A percentile compares a stretch with the other conserved stretches of the same genome.
Evolutionary conservation across 306 rosid genomes (phyloP).

Genomic region (Prosopis cineraria): DNA sequence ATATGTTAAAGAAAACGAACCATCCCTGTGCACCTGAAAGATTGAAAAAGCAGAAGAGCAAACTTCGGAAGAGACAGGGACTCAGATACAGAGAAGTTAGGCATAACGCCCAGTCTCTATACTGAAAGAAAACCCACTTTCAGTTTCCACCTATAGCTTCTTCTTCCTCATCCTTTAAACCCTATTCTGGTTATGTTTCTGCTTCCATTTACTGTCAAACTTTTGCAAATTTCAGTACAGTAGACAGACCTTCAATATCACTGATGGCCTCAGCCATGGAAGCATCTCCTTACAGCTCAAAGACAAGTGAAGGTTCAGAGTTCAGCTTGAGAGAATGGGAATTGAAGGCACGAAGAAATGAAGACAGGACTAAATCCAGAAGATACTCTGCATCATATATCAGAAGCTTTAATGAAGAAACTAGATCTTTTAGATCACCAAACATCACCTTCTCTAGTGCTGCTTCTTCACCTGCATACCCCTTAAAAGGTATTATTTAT

Average conservation of each 20-base stretch:
- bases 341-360: constrained; percentile 51
- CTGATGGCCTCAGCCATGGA: constrained; percentile 54
- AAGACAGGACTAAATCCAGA: constrained; percentile 65
- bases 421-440: constrained; percentile 88
- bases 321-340: constrained; percentile 75
- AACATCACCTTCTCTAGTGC: constrained; percentile 80
- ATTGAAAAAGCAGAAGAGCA: constrained; percentile 23
- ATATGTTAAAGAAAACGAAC: not conserved
- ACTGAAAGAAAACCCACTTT: not conserved
- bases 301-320: constrained; percentile 63
- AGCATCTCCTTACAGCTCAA: constrained; percentile 44
- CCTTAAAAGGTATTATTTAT: constrained; percentile 56
- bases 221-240: not conserved
- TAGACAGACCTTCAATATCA: not conserved
- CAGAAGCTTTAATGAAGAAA: constrained; percentile 86
- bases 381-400: constrained; percentile 83
- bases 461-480: constrained; percentile 90
- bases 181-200: not conserved
- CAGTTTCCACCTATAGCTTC: not conserved
- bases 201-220: not conserved
- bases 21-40: constrained; percentile 23
- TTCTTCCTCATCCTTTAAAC: not conserved
- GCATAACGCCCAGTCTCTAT: not conserved
- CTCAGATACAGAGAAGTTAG: not conserved
- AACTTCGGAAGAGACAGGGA: constrained; percentile 13